phyloP scores from a whole-genome alignment of 2,329 filamentous ascomycete genomes.

The Diplodia corticola region DNA sequence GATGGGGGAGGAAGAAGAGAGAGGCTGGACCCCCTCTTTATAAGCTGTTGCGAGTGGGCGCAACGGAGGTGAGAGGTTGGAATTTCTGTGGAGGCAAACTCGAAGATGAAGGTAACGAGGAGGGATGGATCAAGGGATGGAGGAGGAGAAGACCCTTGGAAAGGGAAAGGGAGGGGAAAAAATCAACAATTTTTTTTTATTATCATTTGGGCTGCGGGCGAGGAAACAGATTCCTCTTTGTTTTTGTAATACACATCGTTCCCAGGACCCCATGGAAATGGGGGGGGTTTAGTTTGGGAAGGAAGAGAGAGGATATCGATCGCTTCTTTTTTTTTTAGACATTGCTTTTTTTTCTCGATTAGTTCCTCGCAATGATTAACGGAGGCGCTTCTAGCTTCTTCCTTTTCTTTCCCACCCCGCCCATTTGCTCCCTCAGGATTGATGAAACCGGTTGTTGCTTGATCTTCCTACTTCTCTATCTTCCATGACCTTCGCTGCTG shows the following conservation, averaged over 20 bases:
- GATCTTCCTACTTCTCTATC: neutral
- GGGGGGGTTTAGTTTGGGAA: neutral
- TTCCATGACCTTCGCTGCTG: neutral
- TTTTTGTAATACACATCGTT: neutral
- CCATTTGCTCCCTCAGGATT: neutral
- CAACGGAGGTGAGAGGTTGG: neutral
- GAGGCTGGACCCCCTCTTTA: constrained; percentile 17
- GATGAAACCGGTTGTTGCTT: neutral
- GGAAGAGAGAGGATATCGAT: neutral
- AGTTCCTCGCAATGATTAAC: neutral
- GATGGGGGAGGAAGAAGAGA: neutral
- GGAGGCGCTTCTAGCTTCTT: neutral
- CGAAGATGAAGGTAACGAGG: too few species aligned
- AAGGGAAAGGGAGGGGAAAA: neutral
- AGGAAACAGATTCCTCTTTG: neutral
- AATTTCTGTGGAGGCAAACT: neutral
- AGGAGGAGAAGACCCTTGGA: neutral
- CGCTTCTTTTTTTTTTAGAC: neutral
- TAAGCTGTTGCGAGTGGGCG: neutral
- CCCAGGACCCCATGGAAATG: neutral
- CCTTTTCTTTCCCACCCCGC: neutral
- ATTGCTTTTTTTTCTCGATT: neutral
- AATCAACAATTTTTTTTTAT: neutral
- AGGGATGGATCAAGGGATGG: too few species aligned
- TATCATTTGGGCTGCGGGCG: neutral